A percentile compares a stretch with the other conserved stretches of the same genome.
Evolutionary conservation across 2,329 filamentous ascomycete genomes (phyloP).

Genomic region (Coleophoma eucalyptorum): DNA sequence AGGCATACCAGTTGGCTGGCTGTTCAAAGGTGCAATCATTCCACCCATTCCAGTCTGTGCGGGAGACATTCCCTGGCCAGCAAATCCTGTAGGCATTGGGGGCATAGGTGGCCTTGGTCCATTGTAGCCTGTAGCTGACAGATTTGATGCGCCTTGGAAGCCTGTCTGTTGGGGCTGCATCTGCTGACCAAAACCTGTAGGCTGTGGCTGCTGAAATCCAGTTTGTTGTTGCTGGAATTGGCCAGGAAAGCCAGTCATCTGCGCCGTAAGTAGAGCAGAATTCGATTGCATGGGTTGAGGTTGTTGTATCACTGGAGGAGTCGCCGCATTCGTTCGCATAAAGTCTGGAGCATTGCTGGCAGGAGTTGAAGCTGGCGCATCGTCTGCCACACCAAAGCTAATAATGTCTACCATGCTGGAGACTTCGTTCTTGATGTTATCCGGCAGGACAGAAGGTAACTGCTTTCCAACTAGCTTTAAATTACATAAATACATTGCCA

Average conservation of each 20-base stretch:
- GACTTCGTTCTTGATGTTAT: slow-evolving; percentile 90
- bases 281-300: slow-evolving; percentile 74
- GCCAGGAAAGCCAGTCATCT: slow-evolving; percentile 66
- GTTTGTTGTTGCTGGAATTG: slow-evolving; percentile 37
- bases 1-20: slow-evolving; percentile 89
- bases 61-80: slow-evolving; percentile 55
- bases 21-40: slow-evolving; percentile 62
- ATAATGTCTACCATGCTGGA: slow-evolving; percentile 99
- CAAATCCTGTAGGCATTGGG: slow-evolving; percentile 75
- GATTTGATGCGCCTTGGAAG: slow-evolving; percentile 61
- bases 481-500: slow-evolving; percentile 99
- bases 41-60: slow-evolving; percentile 60
- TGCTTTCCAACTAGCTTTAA: slow-evolving; percentile 83
- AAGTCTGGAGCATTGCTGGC: not conserved
- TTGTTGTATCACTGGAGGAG: slow-evolving; percentile 57
- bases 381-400: slow-evolving; percentile 85
- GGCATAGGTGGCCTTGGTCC: slow-evolving; percentile 78
- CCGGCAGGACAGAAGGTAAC: slow-evolving; percentile 71
- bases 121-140: slow-evolving; percentile 74
- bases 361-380: slow-evolving; percentile 47
- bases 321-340: slow-evolving; percentile 50
- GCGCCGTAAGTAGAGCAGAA: slow-evolving; percentile 57
- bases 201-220: slow-evolving; percentile 40
- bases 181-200: slow-evolving; percentile 49
- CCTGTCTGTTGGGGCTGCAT: slow-evolving; percentile 69